Evolutionary conservation across 192 early-diverging fungal genomes (phyloP).

Genomic region (Physocladia obscura): DNA sequence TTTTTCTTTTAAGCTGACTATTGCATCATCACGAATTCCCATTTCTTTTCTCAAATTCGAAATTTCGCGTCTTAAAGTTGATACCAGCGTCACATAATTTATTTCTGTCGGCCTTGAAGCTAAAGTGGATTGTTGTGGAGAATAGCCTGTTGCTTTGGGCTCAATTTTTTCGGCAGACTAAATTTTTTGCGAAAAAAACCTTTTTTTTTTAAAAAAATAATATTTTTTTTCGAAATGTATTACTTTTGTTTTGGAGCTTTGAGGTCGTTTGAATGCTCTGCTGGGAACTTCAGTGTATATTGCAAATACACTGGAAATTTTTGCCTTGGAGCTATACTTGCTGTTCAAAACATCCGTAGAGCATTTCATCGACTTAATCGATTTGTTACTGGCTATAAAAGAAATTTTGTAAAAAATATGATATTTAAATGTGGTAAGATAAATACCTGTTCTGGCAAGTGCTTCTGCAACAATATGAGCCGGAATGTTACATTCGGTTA

Average conservation of each 20-base stretch:
- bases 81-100: slow-evolving; percentile 25
- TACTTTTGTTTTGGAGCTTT: not conserved
- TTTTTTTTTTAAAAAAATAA: too few species aligned
- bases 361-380: not conserved
- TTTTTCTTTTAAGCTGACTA: slow-evolving; percentile 11
- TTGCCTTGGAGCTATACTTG: not conserved
- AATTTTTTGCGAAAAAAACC: not conserved
- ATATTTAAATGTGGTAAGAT: not conserved
- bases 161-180: not conserved
- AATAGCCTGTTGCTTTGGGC: not conserved
- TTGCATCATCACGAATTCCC: slow-evolving; percentile 28
- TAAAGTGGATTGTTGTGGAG: not conserved
- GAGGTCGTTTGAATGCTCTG: slow-evolving; percentile 17
- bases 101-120: not conserved
- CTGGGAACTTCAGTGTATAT: not conserved
- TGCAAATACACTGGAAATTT: not conserved
- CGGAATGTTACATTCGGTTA: slow-evolving; percentile 9
- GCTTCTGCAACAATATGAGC: slow-evolving; percentile 8
- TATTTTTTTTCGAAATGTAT: too few species aligned
- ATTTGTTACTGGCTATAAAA: not conserved
- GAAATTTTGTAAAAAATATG: not conserved
- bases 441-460: not conserved
- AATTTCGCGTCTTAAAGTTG: slow-evolving; percentile 21
- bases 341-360: not conserved
- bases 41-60: slow-evolving; percentile 17